Conservation (phyloP, 805 yeast genomes). For the Debaryomyces tyrocola region DNA sequence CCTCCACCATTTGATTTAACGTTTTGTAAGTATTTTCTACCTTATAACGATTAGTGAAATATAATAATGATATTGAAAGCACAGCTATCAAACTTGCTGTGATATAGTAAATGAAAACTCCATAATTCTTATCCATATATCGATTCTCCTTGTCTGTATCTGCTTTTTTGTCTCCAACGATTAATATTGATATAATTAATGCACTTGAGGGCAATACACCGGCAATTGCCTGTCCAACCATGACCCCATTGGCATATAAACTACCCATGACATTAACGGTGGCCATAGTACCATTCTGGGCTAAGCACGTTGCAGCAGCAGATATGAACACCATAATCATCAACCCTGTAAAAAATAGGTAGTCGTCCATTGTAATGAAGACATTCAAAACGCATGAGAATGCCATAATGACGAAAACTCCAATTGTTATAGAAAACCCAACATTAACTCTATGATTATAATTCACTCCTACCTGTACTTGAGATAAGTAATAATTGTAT, state of each 20-base stretch:
- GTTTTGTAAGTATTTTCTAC: slow-evolving; percentile 19
- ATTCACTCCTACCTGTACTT: slow-evolving; percentile 60
- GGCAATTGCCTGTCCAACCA: slow-evolving; percentile 94
- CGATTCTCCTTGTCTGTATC: slow-evolving; percentile 14
- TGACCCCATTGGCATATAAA: slow-evolving; percentile 79
- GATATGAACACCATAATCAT: slow-evolving; percentile 65
- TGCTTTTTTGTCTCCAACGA: slow-evolving; percentile 32
- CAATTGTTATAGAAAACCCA: slow-evolving; percentile 61
- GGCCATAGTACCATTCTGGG: slow-evolving; percentile 92
- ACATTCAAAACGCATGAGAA: slow-evolving; percentile 41
- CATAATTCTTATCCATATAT: slow-evolving; percentile 37
- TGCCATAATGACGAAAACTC: slow-evolving; percentile 59
- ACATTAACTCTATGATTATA: slow-evolving; percentile 54
- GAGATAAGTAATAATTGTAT: slow-evolving; percentile 62
- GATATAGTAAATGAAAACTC: slow-evolving; percentile 47
- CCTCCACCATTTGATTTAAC: slow-evolving; percentile 15
- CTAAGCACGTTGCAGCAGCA: slow-evolving; percentile 73
- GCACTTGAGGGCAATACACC: slow-evolving; percentile 88
- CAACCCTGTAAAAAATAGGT: slow-evolving; percentile 48
- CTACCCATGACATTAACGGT: slow-evolving; percentile 75
- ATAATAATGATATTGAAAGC: slow-evolving; percentile 41
- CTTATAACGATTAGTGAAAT: slow-evolving; percentile 29
- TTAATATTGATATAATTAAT: slow-evolving; percentile 53
- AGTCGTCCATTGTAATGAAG: slow-evolving; percentile 37
- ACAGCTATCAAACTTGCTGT: slow-evolving; percentile 51